These are phyloP conservation scores for Heritiera fomes DNA, from an alignment of 345 rosid genomes.

Conservation along the genomic window DNA sequence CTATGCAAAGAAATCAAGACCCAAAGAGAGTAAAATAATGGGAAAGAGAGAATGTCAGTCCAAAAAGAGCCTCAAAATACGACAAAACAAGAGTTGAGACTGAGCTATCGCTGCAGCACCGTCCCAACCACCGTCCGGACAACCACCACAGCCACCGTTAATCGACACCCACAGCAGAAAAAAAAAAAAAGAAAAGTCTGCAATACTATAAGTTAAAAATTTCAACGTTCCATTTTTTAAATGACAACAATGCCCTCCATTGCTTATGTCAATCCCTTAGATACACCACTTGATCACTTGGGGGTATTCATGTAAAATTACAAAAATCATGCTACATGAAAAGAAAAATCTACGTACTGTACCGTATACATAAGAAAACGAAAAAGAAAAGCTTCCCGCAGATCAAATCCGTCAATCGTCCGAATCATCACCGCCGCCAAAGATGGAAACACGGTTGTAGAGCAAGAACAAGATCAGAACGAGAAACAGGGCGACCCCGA, in stretches of 20 bases:
- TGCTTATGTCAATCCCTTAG: neutral
- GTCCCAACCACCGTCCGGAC: neutral
- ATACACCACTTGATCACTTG: neutral
- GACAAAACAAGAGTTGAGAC: constrained; percentile 15
- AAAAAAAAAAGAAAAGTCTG: neutral
- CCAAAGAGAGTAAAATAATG: neutral
- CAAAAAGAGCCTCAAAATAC: constrained; percentile 3
- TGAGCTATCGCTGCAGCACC: neutral
- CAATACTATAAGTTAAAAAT: neutral
- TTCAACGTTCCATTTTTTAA: neutral
- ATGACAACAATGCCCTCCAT: constrained; percentile 12
- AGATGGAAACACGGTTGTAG: constrained; percentile 69
- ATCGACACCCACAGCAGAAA: neutral
- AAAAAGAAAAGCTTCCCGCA: neutral
- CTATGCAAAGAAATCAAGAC: neutral
- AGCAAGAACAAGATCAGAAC: constrained; percentile 63
- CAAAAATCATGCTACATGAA: neutral
- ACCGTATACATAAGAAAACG: neutral
- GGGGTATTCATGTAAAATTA: constrained; percentile 19
- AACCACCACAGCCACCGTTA: neutral
- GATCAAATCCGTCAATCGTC: constrained; percentile 21
- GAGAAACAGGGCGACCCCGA: constrained; percentile 72
- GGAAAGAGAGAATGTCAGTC: neutral
- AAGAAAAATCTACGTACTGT: constrained; percentile 5
- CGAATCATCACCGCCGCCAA: constrained; percentile 72